Evolutionary conservation across 2,329 filamentous ascomycete species (phyloP), one percentile per base, ranked within the genome.

Genomic region (Colletotrichum plurivorum): DNA sequence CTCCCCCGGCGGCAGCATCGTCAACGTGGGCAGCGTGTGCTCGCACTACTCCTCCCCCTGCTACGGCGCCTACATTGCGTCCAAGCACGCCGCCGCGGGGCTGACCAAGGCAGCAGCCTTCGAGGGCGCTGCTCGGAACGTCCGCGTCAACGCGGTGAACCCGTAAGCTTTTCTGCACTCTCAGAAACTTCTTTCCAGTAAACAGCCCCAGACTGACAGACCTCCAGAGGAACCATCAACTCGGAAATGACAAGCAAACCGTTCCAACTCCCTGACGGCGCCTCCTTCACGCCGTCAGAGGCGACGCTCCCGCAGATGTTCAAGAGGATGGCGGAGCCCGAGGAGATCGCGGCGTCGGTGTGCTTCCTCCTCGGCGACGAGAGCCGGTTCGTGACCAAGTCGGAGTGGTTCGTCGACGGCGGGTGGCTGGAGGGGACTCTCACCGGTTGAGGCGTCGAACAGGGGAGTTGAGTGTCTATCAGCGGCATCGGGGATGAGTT

Each of bases 361-460:
- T 74, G 73, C 0, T 79, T 78, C 31, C 69, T 80, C 2, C 68
- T 79, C 2, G 72, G 75, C 2, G 76, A 78, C 22, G 78, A 80
- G 70, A 79, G 75, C 66, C 77, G 72, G 52, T 78, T 78, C 25
- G 73, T 79, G 22, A 75, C 74, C 15, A 59, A 63, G 18, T 53
- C 71, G 10, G 39, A 62, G n/a, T 70, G 73, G 48, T 74, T 73
- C 2, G 74, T 78, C 0, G 76, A 80, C 51, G 76, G 77, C 13
- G 76, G 78, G 0, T 78, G 73, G 73, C 73, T 83, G 75, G 85
- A 88, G 45, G 90, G 89, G 9, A 48, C 41, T 18, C 36, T 58
- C 20, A 58, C 55, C n/a, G 55, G 56, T 2, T 59, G 2, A 43
- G 41, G 41, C 13, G 41, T 43, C 4, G 41, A 43, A 25, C 22